Base-by-base conservation (phyloP, 2,329 filamentous ascomycete species). In the Trichoderma sp. region DNA sequence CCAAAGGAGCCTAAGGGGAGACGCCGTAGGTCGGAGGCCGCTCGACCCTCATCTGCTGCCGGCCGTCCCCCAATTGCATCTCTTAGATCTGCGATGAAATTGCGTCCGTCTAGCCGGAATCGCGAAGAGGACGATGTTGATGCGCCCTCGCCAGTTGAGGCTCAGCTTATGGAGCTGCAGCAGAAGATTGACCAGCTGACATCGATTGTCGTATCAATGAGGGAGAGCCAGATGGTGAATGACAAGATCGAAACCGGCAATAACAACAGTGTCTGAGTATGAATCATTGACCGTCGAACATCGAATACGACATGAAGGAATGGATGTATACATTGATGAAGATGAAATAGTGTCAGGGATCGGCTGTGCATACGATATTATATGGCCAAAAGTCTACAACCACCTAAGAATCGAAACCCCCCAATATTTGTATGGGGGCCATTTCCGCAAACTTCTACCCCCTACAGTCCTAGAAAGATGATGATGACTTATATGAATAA, bases 181-280 rank as follows among this genome's bases (percentile, higher is more conserved):
- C 80, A 79, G 61, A 90, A 90, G 82, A 89, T 91, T 75, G 87
- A 90, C 74, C 85, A 85, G 70, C 80, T 91, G 74, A 89, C 88
- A 0, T 82, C 84, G 24, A 77, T 87, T 62, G 81, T 90, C 2
- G 77, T 88, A 74, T 80, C 82, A 4, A 79, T 89, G 77, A 87
- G 89, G 75, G 79, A 81, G 70, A 78, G 32, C 28, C 57, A 70
- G n/a, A 24, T 28, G 12, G 36, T 12, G 12, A 60, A 60, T 26
- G 66, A 61, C 24, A 51, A 47, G 47, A 39, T 4, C 32, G 68
- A 64, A 30, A 6, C 26, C 39, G 68, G 6, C 7, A 51, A 58
- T 30, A 18, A 9, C n/a, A 28, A 67, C 30, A 43, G 24, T 12
- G 24, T 43, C 11, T 67, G 30, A 39, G 21, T 28, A 21, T 28